A percentile compares a stretch with the other conserved stretches of the same genome.
Conservation (phyloP, 2,329 filamentous ascomycete genomes). For the Fusarium phyllophilum region DNA sequence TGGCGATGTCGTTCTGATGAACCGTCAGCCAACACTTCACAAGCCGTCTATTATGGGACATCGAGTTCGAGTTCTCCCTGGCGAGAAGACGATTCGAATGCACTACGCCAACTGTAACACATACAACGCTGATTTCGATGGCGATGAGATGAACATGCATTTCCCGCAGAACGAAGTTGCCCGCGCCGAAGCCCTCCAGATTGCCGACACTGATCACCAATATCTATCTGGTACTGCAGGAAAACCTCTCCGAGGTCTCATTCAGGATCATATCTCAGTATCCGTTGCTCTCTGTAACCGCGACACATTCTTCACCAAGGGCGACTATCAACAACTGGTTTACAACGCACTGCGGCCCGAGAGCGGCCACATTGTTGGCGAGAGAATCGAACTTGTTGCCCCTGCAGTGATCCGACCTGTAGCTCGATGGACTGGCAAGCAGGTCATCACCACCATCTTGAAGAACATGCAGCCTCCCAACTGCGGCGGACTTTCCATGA, state of each 20-base stretch:
- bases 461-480: slow-evolving; percentile 87
- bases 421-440: slow-evolving; percentile 93
- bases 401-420: slow-evolving; percentile 86
- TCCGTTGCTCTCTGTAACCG: slow-evolving; percentile 89
- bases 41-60: slow-evolving; percentile 99
- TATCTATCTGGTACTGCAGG: slow-evolving; percentile 94
- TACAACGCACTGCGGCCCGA: slow-evolving; percentile 92
- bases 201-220: slow-evolving; percentile 97
- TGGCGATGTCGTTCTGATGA: slow-evolving; percentile 98
- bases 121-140: slow-evolving; percentile 99
- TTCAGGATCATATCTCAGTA: slow-evolving; percentile 98
- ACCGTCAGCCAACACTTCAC: slow-evolving; percentile 95
- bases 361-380: slow-evolving; percentile 84
- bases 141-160: slow-evolving; percentile 99
- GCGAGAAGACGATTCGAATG: slow-evolving; percentile 98
- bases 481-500: slow-evolving; percentile 81
- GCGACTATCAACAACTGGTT: slow-evolving; percentile 92
- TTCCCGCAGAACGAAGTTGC: slow-evolving; percentile 98
- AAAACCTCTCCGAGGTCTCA: slow-evolving; percentile 92
- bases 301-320: slow-evolving; percentile 88
- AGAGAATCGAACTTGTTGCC: slow-evolving; percentile 81
- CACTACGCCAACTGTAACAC: slow-evolving; percentile 99
- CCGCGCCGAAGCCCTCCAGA: slow-evolving; percentile 88
- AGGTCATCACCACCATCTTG: slow-evolving; percentile 90
- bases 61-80: slow-evolving; percentile 87